Conservation (phyloP, 1,284 basidiomycete species). For the Lentinula novae-zelandiae region DNA sequence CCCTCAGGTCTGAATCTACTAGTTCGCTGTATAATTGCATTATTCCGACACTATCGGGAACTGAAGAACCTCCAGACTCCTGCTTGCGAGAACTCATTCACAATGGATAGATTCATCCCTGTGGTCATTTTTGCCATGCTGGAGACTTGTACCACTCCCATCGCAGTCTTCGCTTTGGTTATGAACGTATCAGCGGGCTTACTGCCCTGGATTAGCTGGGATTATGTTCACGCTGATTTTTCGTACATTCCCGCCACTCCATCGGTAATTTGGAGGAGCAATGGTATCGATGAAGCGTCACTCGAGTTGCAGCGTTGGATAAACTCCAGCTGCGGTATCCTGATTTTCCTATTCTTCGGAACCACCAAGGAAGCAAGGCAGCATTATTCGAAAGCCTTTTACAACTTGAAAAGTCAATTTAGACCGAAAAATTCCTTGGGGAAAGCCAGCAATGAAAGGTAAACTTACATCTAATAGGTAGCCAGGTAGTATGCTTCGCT, state of each 20-base stretch:
- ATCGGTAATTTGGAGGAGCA: conserved; percentile 25
- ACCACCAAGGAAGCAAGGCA: conserved; percentile 26
- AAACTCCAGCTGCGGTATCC: conserved; percentile 19
- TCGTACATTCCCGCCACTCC: conserved; percentile 24
- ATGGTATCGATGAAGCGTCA: neutral
- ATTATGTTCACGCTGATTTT: conserved; percentile 30
- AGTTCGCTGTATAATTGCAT: conserved; percentile 35
- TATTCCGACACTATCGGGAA: conserved; percentile 29
- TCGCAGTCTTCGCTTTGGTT: conserved; percentile 9
- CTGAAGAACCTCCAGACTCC: conserved; percentile 36
- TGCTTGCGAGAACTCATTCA: conserved; percentile 20
- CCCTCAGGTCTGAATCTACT: conserved; percentile 7
- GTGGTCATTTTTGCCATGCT: conserved; percentile 38
- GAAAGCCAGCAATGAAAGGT: neutral
- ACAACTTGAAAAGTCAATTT: neutral
- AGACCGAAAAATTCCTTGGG: neutral
- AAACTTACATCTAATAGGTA: too few species aligned
- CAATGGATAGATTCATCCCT: conserved; percentile 43
- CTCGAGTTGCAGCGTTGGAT: conserved; percentile 25
- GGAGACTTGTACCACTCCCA: conserved; percentile 2
- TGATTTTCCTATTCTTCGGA: conserved; percentile 31
- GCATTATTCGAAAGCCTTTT: conserved; percentile 19
- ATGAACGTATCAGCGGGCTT: conserved; percentile 23
- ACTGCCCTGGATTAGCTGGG: conserved; percentile 31
- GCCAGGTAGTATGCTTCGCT: neutral